Percentiles rank a stretch among this genome's conserved stretches.
Evolutionary conservation across 140 eudicot species (phyloP).

Genomic region (Erigeron philadelphicus): DNA sequence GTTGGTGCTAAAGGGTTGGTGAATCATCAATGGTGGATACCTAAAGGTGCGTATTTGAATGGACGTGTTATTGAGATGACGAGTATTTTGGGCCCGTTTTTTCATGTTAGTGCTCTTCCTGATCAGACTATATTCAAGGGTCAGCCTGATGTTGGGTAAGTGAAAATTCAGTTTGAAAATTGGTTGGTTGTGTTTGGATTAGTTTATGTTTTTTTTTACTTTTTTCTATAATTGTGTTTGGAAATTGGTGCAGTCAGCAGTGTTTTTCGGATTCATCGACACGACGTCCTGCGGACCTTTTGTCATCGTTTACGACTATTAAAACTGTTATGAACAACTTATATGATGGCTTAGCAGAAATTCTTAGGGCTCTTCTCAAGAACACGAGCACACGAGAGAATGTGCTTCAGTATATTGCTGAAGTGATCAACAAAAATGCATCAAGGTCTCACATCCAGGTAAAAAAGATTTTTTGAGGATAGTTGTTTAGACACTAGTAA

Average conservation of each 20-base stretch:
- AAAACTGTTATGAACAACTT: slow-evolving; percentile 75
- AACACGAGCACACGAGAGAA: slow-evolving; percentile 78
- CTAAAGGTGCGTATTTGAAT: slow-evolving; percentile 63
- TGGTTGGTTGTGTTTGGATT: background rate
- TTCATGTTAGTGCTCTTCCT: slow-evolving; percentile 93
- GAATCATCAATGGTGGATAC: slow-evolving; percentile 92
- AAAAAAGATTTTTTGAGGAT: background rate
- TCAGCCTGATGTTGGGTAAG: slow-evolving; percentile 97
- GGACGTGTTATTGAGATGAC: slow-evolving; percentile 92
- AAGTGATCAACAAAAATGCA: slow-evolving; percentile 80
- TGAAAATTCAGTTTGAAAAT: background rate
- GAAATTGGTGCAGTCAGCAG: slow-evolving; percentile 51
- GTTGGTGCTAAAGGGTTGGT: slow-evolving; percentile 73
- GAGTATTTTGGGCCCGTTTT: slow-evolving; percentile 89
- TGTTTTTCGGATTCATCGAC: slow-evolving; percentile 83
- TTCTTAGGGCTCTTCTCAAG: slow-evolving; percentile 67
- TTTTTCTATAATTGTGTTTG: slow-evolving; percentile 6
- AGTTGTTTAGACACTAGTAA: slow-evolving; percentile 4
- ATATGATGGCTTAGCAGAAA: slow-evolving; percentile 74
- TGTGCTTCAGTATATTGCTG: slow-evolving; percentile 73
- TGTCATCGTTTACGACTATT: slow-evolving; percentile 83
- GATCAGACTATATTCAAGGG: slow-evolving; percentile 75
- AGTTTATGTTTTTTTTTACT: background rate
- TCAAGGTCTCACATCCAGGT: slow-evolving; percentile 89
- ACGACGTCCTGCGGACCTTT: slow-evolving; percentile 86